Evolutionary conservation across 2,329 filamentous ascomycete genomes (phyloP).

Genomic region (Colletotrichum sojae): DNA sequence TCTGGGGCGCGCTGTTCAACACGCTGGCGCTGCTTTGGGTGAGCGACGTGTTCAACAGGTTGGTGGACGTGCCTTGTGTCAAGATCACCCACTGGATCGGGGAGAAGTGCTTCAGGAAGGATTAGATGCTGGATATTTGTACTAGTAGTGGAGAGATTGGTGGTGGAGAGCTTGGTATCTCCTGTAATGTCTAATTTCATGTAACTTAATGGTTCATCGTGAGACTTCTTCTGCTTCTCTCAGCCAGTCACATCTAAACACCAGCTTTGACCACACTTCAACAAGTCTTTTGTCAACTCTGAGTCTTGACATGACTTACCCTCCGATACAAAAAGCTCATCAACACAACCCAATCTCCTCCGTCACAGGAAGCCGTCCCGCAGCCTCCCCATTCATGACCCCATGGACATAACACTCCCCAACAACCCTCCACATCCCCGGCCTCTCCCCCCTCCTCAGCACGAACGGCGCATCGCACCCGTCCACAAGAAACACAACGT

Average conservation of each 20-base stretch:
- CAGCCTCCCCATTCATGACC: conserved; percentile 23
- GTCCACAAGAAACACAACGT: conserved; percentile 8
- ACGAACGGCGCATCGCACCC: conserved; percentile 20
- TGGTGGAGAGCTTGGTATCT: too few species aligned
- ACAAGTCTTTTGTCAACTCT: too few species aligned
- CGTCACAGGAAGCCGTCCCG: neutral
- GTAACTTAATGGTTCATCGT: too few species aligned
- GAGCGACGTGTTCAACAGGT: conserved; percentile 19
- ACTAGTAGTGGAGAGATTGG: too few species aligned
- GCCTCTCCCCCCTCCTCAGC: neutral
- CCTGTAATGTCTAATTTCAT: too few species aligned
- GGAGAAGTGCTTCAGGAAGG: conserved; percentile 23
- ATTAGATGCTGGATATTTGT: neutral
- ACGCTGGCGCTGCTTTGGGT: conserved; percentile 25
- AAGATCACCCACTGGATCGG: conserved; percentile 20
- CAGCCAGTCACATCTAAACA: too few species aligned
- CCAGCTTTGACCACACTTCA: too few species aligned
- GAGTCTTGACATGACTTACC: neutral
- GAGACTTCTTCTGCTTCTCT: too few species aligned
- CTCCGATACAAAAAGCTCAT: neutral
- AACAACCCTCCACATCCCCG: too few species aligned
- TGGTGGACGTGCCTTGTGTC: conserved; percentile 13
- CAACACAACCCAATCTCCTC: conserved; percentile 3
- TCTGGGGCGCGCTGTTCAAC: conserved; percentile 9
- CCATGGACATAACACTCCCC: conserved; percentile 15